These are phyloP conservation scores for Rusavskia elegans DNA, from an alignment of 495 filamentous ascomycete species.

Conservation along the genomic window DNA sequence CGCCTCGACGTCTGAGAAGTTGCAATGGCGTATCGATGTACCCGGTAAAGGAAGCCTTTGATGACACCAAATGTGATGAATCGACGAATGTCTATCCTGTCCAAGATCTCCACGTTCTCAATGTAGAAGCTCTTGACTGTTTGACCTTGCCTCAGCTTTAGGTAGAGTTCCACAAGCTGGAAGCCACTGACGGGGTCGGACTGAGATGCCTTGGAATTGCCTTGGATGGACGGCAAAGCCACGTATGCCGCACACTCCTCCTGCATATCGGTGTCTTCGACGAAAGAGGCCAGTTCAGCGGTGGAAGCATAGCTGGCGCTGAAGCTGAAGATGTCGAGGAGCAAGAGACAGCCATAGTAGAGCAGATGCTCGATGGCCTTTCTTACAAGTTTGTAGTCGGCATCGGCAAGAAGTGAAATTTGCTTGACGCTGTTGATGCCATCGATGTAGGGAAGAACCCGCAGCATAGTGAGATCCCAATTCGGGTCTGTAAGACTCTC, in stretches of 20 bases:
- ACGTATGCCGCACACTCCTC: slow-evolving; percentile 80
- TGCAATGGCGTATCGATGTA: slow-evolving; percentile 75
- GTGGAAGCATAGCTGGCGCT: slow-evolving; percentile 78
- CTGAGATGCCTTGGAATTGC: not conserved
- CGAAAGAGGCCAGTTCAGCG: slow-evolving; percentile 52
- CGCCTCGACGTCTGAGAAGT: slow-evolving; percentile 15
- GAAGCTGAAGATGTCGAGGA: slow-evolving; percentile 91
- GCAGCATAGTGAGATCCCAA: slow-evolving; percentile 75
- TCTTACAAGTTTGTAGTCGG: slow-evolving; percentile 66
- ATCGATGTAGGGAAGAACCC: slow-evolving; percentile 70
- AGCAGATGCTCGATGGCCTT: slow-evolving; percentile 75
- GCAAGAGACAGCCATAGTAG: slow-evolving; percentile 73
- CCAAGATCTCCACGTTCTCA: slow-evolving; percentile 48
- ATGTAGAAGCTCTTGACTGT: slow-evolving; percentile 70
- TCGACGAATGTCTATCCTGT: slow-evolving; percentile 68
- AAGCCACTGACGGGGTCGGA: slow-evolving; percentile 21
- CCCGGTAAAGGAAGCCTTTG: slow-evolving; percentile 85
- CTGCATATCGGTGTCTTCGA: slow-evolving; percentile 51
- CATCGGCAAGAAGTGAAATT: slow-evolving; percentile 70
- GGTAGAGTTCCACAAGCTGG: slow-evolving; percentile 48
- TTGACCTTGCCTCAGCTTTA: slow-evolving; percentile 57
- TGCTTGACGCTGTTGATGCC: slow-evolving; percentile 75
- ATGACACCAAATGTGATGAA: slow-evolving; percentile 93
- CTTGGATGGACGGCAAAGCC: slow-evolving; percentile 16
- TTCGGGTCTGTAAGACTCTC: slow-evolving; percentile 60